A percentile compares a stretch with the other conserved stretches of the same genome.
Conservation (phyloP, 352 stramenopile species). For the Phytophthora capsici region DNA sequence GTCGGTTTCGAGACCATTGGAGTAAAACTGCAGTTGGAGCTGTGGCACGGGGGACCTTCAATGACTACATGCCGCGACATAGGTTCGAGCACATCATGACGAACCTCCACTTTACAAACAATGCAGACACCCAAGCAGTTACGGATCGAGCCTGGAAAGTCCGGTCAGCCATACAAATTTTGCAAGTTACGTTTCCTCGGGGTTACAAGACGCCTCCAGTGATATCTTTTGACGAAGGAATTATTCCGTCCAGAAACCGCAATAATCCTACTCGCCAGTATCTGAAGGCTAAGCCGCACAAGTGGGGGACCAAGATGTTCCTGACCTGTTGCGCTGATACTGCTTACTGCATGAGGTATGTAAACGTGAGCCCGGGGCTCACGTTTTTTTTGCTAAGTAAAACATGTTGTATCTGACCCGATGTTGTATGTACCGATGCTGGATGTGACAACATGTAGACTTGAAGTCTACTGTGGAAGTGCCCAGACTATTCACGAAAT, state of each 20-base stretch:
- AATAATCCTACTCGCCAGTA: conserved; percentile 23
- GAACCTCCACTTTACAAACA: conserved; percentile 23
- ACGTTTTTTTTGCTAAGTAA: conserved; percentile 18
- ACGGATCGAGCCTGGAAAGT: conserved; percentile 12
- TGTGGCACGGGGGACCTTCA: conserved; percentile 14
- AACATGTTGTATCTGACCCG: conserved; percentile 18
- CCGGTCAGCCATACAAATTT: background rate
- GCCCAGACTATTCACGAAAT: conserved; percentile 7
- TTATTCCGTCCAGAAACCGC: background rate
- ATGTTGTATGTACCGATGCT: background rate
- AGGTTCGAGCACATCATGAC: conserved; percentile 16
- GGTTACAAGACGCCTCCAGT: conserved; percentile 11
- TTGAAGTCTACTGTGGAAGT: conserved; percentile 13
- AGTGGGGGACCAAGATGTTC: conserved; percentile 22
- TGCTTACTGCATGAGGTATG: conserved; percentile 16
- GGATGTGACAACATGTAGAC: conserved; percentile 13
- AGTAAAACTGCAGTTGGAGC: background rate
- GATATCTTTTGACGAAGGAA: conserved; percentile 7
- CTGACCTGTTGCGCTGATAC: conserved; percentile 17
- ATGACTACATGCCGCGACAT: conserved; percentile 10
- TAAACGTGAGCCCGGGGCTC: too few relatives aligned
- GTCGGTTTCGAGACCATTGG: conserved; percentile 4
- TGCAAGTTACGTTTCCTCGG: background rate
- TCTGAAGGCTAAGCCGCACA: conserved; percentile 16
- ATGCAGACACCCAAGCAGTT: background rate